phyloP scores from a whole-genome alignment of 176 grass and related monocot genomes.

The Oryza nivara region DNA sequence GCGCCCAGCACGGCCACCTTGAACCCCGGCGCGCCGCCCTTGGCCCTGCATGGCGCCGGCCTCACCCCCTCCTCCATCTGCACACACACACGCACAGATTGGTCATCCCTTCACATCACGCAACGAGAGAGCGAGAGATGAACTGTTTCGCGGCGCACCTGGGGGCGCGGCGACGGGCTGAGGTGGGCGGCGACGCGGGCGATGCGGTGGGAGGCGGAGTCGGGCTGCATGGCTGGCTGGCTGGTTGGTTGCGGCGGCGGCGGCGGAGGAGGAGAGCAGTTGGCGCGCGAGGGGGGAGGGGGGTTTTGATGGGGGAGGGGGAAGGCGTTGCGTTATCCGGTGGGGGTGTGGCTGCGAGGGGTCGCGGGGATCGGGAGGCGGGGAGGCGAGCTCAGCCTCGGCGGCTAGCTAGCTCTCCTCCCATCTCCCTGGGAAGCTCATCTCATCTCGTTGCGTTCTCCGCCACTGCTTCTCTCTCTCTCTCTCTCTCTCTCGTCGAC shows the following conservation, averaged over 20 bases:
- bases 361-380: conserved; percentile 42
- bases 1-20: conserved; percentile 90
- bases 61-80: conserved; percentile 69
- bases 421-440: conserved; percentile 32
- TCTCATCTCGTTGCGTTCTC: conserved; percentile 34
- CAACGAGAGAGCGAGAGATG: not conserved
- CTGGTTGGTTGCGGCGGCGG: not conserved
- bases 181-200: conserved; percentile 79
- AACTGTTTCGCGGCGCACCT: conserved; percentile 36
- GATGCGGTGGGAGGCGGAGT: conserved; percentile 58
- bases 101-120: not conserved
- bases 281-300: not conserved
- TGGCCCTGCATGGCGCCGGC: conserved; percentile 65
- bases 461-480: conserved; percentile 33
- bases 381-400: conserved; percentile 20
- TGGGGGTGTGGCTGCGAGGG: conserved; percentile 42
- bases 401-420: too few relatives aligned
- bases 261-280: not conserved
- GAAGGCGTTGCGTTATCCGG: conserved; percentile 46
- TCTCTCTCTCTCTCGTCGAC: not conserved
- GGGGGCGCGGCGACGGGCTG: conserved; percentile 50
- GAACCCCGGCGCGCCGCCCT: conserved; percentile 89
- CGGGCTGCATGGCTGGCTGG: conserved; percentile 44
- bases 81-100: not conserved
- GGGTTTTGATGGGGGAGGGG: not conserved